These are phyloP conservation scores for Solanum hybrid DNA, from an alignment of 305 asterid species.

Conservation along the genomic window DNA sequence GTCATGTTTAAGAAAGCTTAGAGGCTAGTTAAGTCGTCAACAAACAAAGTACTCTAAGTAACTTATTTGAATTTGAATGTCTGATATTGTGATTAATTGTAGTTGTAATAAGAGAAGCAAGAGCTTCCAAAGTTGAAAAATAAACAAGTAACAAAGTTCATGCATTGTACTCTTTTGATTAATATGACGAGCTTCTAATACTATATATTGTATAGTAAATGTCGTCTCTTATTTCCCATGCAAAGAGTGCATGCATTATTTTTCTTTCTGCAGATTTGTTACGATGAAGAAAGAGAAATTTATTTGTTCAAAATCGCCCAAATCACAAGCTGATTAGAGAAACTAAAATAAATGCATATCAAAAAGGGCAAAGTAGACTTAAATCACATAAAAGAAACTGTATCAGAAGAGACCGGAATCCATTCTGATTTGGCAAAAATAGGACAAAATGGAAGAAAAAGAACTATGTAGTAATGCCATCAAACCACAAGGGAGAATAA, in stretches of 20 bases:
- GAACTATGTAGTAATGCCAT: not conserved
- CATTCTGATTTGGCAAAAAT: not conserved
- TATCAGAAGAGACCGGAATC: not conserved
- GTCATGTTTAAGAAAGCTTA: conserved; percentile 14
- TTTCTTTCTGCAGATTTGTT: not conserved
- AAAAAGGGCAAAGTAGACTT: not conserved
- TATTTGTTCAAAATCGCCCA: not conserved
- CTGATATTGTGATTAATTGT: not conserved
- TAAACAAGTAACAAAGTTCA: not conserved
- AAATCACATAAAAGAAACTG: not conserved
- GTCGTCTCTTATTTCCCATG: not conserved
- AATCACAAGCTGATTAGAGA: not conserved
- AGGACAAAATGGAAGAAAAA: not conserved
- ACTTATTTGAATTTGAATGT: not conserved
- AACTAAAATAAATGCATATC: not conserved
- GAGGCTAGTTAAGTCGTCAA: not conserved
- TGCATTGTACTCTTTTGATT: not conserved
- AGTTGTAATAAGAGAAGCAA: not conserved
- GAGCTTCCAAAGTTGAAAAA: not conserved
- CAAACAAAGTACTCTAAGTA: not conserved
- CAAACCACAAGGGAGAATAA: not conserved
- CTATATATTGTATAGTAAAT: not conserved
- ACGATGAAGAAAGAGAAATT: not conserved
- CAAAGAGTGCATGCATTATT: not conserved
- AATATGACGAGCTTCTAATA: not conserved